A percentile compares a stretch with the other conserved stretches of the same genome.
Evolutionary conservation across 352 stramenopile genomes (phyloP).

Genomic region (Phytophthora meadii): DNA sequence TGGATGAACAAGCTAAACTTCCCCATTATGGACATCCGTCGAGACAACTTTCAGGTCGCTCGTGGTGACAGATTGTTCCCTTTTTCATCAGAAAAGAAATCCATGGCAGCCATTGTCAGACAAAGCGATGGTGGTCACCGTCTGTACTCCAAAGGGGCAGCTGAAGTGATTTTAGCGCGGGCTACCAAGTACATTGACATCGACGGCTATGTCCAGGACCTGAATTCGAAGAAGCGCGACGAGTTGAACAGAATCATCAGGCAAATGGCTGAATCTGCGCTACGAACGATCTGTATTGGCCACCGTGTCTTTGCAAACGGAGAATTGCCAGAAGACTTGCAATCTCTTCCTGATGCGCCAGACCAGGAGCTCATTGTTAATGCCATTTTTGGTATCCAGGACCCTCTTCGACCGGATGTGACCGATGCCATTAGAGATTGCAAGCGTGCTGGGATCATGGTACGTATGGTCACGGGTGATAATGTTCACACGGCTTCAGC

Average conservation of each 20-base stretch:
- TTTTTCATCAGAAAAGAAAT: slow-evolving; percentile 88
- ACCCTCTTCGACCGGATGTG: slow-evolving; percentile 95
- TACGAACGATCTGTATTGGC: slow-evolving; percentile 90
- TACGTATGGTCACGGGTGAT: slow-evolving; percentile 99
- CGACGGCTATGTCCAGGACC: slow-evolving; percentile 50
- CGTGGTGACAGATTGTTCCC: slow-evolving; percentile 74
- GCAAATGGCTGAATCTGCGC: slow-evolving; percentile 81
- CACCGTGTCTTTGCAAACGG: slow-evolving; percentile 73
- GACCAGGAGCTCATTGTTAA: slow-evolving; percentile 84
- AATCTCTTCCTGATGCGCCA: slow-evolving; percentile 59
- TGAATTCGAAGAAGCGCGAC: slow-evolving; percentile 63
- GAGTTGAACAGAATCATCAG: slow-evolving; percentile 82
- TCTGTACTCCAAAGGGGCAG: slow-evolving; percentile 79
- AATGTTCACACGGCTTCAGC: slow-evolving; percentile 97
- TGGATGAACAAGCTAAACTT: slow-evolving; percentile 71
- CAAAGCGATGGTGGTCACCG: slow-evolving; percentile 42
- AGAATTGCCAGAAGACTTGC: slow-evolving; percentile 66
- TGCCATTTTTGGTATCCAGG: slow-evolving; percentile 96
- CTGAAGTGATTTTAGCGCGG: slow-evolving; percentile 71
- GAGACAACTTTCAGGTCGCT: slow-evolving; percentile 55
- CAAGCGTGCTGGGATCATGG: slow-evolving; percentile 96
- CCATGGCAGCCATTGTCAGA: slow-evolving; percentile 74
- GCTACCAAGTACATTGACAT: slow-evolving; percentile 76
- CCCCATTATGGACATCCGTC: slow-evolving; percentile 66
- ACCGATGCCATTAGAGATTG: slow-evolving; percentile 94